Percentiles rank a stretch among this genome's conserved stretches.
Conservation (phyloP, 2,329 filamentous ascomycete species). For the Penicillium sp. region DNA sequence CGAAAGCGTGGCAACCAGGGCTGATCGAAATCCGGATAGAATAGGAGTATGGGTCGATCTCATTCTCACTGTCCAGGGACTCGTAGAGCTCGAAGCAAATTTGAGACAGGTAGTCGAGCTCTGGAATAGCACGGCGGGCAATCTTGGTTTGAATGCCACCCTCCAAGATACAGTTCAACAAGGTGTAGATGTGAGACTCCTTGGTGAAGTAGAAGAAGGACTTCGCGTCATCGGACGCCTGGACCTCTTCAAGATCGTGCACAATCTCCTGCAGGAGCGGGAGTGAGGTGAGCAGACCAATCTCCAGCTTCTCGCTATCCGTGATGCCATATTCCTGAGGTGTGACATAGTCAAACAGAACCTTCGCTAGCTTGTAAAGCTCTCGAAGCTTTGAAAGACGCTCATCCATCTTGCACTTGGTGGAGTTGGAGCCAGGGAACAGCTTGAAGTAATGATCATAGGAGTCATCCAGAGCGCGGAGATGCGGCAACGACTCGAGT, state of each 20-base stretch:
- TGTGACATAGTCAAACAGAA: conserved; percentile 97
- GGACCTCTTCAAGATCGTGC: conserved; percentile 93
- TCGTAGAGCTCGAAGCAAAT: conserved; percentile 99
- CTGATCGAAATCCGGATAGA: conserved; percentile 95
- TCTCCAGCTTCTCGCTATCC: conserved; percentile 96
- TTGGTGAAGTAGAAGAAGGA: conserved; percentile 99
- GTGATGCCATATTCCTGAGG: conserved; percentile 98
- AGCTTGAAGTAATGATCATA: conserved; percentile 84
- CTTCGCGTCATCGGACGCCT: conserved; percentile 90
- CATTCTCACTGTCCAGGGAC: conserved; percentile 76
- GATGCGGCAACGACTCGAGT: conserved; percentile 46
- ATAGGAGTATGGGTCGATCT: conserved; percentile 90
- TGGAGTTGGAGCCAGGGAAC: conserved; percentile 73
- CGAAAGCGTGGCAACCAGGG: conserved; percentile 93
- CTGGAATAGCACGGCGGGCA: conserved; percentile 88
- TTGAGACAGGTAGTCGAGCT: conserved; percentile 95
- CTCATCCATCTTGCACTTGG: conserved; percentile 78
- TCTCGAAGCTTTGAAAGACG: conserved; percentile 87
- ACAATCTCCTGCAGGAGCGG: conserved; percentile 96
- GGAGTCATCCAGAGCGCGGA: conserved; percentile 53
- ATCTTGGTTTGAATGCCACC: conserved; percentile 98
- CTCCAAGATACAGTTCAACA: conserved; percentile 96
- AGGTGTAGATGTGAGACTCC: conserved; percentile 96
- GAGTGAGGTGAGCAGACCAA: conserved; percentile 88
- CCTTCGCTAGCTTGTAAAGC: conserved; percentile 89